Conservation (phyloP, 176 grass and related monocot genomes). For the Ensete ventricosum region DNA sequence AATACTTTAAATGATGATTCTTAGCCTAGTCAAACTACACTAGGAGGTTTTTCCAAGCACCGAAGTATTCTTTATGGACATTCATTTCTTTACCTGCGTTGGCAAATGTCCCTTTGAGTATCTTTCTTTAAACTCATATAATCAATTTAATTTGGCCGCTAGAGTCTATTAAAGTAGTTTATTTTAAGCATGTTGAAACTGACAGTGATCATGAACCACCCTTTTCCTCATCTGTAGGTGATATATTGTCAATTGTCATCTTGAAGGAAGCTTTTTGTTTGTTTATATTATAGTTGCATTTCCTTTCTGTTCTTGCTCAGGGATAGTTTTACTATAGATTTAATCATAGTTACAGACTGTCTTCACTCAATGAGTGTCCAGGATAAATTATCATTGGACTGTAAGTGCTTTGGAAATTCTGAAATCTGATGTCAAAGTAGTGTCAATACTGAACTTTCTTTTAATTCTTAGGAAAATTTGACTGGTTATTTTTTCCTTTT, state of each 20-base stretch:
- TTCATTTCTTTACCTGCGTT: not conserved
- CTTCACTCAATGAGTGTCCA: not conserved
- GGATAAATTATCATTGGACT: not conserved
- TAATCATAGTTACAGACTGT: not conserved
- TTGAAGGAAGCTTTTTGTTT: not conserved
- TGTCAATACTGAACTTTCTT: not conserved
- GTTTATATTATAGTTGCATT: not conserved
- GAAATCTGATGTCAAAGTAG: not conserved
- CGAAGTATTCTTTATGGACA: not conserved
- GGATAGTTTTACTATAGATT: not conserved
- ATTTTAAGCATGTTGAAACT: too few species aligned
- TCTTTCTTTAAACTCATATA: too few species aligned
- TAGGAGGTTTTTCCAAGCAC: not conserved
- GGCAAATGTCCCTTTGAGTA: too few species aligned
- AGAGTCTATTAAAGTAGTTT: too few species aligned
- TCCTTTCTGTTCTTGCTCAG: not conserved
- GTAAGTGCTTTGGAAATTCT: not conserved
- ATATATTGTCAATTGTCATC: not conserved
- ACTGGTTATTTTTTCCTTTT: conserved; percentile 5
- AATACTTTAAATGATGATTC: not conserved
- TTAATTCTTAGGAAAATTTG: conserved; percentile 1
- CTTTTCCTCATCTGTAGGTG: too few species aligned
- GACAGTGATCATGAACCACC: too few species aligned
- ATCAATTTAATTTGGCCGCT: too few species aligned
- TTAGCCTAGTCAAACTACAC: not conserved